Evolutionary conservation across 2,329 filamentous ascomycete species (phyloP).

Genomic region (Sphaceloma murrayae): DNA sequence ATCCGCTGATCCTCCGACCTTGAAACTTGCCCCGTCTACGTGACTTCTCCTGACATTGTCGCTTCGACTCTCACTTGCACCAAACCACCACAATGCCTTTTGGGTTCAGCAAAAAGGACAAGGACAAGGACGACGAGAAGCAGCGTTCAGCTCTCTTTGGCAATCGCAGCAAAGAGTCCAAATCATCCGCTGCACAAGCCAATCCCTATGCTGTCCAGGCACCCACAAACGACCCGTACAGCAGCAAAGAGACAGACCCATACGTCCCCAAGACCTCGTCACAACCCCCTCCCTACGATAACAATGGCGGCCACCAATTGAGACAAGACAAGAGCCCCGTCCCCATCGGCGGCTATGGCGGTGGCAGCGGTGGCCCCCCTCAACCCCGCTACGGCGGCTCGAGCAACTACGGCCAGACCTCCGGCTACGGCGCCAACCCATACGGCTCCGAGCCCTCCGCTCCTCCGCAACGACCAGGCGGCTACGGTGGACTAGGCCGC

Average conservation of each 20-base stretch:
- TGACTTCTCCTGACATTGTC: background rate
- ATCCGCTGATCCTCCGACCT: slow-evolving; percentile 3
- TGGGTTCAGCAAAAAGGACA: slow-evolving; percentile 43
- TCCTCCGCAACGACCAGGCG: slow-evolving; percentile 34
- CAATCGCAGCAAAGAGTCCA: slow-evolving; percentile 43
- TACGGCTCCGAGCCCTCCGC: slow-evolving; percentile 34
- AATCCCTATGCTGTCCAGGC: slow-evolving; percentile 48
- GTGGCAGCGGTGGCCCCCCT: slow-evolving; percentile 22
- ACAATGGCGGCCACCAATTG: slow-evolving; percentile 29
- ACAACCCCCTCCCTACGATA: slow-evolving; percentile 25
- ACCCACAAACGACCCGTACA: slow-evolving; percentile 45
- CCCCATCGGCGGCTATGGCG: slow-evolving; percentile 37
- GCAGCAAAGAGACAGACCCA: slow-evolving; percentile 30
- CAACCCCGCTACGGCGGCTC: slow-evolving; percentile 22
- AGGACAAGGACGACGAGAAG: slow-evolving; percentile 43
- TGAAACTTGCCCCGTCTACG: slow-evolving; percentile 9
- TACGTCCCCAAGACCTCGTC: slow-evolving; percentile 24
- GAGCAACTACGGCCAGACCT: slow-evolving; percentile 32
- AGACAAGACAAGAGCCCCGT: slow-evolving; percentile 37
- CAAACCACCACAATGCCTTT: slow-evolving; percentile 33
- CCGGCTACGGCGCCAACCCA: slow-evolving; percentile 44
- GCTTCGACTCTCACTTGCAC: background rate
- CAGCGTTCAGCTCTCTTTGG: slow-evolving; percentile 52
- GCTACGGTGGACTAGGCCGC: slow-evolving; percentile 48
- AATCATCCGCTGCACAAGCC: slow-evolving; percentile 39